Conservation (phyloP, 148 eudicot genomes). For the Nyssa sinensis region DNA sequence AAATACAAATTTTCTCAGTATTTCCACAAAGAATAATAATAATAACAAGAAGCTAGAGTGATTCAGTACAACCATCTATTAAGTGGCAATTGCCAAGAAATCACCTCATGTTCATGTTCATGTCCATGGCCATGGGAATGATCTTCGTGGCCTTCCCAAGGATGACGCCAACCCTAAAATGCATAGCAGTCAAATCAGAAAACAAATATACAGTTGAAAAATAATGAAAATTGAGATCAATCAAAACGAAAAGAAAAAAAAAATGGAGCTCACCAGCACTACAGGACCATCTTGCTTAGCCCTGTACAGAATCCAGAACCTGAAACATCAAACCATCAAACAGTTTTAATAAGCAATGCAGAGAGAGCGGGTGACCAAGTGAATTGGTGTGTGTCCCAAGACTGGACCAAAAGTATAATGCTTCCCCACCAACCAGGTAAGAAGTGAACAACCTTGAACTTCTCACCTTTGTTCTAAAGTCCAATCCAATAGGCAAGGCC, state of each 20-base stretch:
- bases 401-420: not conserved
- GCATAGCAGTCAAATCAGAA: constrained; percentile 12
- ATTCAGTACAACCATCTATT: not conserved
- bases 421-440: not conserved
- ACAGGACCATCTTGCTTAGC: constrained; percentile 98
- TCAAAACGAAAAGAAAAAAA: not conserved
- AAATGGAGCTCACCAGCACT: constrained; percentile 66
- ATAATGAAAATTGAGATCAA: too few relatives aligned
- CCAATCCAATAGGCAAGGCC: not conserved
- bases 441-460: too few relatives aligned
- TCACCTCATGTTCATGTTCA: constrained; percentile 50
- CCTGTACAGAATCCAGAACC: constrained; percentile 96
- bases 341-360: not conserved
- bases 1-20: too few relatives aligned
- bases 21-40: too few relatives aligned
- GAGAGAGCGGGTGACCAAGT: not conserved
- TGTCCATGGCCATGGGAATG: constrained; percentile 60
- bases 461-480: too few relatives aligned
- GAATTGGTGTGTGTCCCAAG: not conserved
- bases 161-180: constrained; percentile 91
- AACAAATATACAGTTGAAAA: not conserved
- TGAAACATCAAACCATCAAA: constrained; percentile 31
- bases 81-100: not conserved
- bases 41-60: not conserved
- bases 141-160: constrained; percentile 95